phyloP scores from a whole-genome alignment of 768 basidiomycete genomes.

The Lactifluus echinatus region DNA sequence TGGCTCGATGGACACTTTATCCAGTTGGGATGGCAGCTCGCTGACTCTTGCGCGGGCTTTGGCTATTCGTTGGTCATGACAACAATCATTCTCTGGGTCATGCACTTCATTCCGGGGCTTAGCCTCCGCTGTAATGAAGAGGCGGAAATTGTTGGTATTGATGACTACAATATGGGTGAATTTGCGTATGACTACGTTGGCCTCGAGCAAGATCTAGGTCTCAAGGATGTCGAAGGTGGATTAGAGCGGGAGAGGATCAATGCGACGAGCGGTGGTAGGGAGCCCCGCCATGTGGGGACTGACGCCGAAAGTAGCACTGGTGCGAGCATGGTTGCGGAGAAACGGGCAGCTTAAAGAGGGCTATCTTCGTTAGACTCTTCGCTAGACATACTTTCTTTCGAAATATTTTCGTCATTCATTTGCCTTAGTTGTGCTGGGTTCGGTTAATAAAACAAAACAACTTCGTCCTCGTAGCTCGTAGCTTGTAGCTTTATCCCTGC shows the following conservation, averaged over 20 bases:
- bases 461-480: too few species aligned
- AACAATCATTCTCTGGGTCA: constrained; percentile 33
- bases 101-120: constrained; percentile 39
- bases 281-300: constrained; percentile 8
- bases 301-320: constrained; percentile 4
- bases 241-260: constrained; percentile 18
- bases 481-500: too few species aligned
- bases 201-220: constrained; percentile 32
- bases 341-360: not conserved
- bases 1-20: constrained; percentile 34
- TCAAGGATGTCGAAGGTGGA: constrained; percentile 11
- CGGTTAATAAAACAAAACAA: not conserved
- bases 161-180: constrained; percentile 85
- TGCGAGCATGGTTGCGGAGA: not conserved
- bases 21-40: constrained; percentile 43
- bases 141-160: constrained; percentile 40
- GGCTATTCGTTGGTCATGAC: constrained; percentile 30
- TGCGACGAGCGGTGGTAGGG: constrained; percentile 17
- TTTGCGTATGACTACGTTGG: constrained; percentile 85
- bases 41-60: constrained; percentile 27
- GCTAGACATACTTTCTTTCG: not conserved
- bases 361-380: not conserved
- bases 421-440: not conserved
- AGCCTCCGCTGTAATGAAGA: constrained; percentile 28
- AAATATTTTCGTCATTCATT: not conserved